These are phyloP conservation scores for Chrysoporthe cubensis DNA, from an alignment of 2,329 filamentous ascomycete species.

Conservation along the genomic window DNA sequence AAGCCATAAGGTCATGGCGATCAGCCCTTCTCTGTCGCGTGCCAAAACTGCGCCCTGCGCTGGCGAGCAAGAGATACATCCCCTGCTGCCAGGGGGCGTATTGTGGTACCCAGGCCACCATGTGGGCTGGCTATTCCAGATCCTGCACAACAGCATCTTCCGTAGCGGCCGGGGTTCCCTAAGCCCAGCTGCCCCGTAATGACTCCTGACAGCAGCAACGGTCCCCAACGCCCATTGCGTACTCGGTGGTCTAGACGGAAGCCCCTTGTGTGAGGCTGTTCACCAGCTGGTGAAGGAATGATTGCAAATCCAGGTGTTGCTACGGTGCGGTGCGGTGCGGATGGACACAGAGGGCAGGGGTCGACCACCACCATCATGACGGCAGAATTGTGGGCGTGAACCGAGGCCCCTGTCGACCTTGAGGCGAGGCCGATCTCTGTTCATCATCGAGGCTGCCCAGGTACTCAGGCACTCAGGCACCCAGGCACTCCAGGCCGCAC, in stretches of 20 bases:
- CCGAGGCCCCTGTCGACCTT: neutral
- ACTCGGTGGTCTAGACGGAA: neutral
- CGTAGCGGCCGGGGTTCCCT: neutral
- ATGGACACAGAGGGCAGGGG: neutral
- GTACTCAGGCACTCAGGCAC: neutral
- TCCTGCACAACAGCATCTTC: neutral
- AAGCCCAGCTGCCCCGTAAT: neutral
- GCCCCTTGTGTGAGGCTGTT: neutral
- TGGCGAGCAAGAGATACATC: neutral
- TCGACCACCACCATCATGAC: neutral
- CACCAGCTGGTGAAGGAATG: neutral
- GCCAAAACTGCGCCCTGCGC: neutral
- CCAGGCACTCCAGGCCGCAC: too few relatives aligned
- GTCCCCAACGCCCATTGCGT: too few relatives aligned
- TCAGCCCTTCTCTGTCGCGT: neutral
- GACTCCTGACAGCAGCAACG: too few relatives aligned
- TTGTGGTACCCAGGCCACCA: neutral
- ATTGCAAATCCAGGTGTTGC: neutral
- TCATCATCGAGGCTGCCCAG: neutral
- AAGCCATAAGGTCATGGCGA: constrained; percentile 19
- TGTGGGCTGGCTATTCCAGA: neutral
- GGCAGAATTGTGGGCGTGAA: neutral
- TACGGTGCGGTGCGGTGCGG: constrained; percentile 7
- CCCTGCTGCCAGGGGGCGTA: neutral
- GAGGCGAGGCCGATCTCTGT: neutral